These are phyloP conservation scores for Blastobotrys mokoenaii DNA, from an alignment of 805 yeast genomes.

Conservation along the genomic window DNA sequence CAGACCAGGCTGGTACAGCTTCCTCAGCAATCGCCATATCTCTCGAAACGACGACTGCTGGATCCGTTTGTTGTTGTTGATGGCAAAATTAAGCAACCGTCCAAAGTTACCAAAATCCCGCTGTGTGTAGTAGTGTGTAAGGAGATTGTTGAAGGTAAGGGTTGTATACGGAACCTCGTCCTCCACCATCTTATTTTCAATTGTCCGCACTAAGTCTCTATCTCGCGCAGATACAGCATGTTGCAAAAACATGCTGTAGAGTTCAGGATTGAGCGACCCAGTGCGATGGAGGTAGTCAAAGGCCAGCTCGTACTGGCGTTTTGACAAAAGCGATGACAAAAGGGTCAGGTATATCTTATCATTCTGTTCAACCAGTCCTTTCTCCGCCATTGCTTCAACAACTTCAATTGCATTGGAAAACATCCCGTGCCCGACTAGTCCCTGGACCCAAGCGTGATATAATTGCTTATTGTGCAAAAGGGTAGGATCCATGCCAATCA, in stretches of 20 bases:
- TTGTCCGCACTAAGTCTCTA: not conserved
- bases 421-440: slow-evolving; percentile 14
- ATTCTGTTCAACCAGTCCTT: slow-evolving; percentile 6
- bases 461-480: slow-evolving; percentile 14
- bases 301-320: slow-evolving; percentile 9
- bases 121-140: slow-evolving; percentile 13
- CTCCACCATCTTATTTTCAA: slow-evolving; percentile 8
- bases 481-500: slow-evolving; percentile 15
- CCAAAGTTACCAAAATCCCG: slow-evolving; percentile 7
- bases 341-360: slow-evolving; percentile 7
- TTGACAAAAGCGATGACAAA: slow-evolving; percentile 9
- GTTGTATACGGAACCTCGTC: slow-evolving; percentile 7
- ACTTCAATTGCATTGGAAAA: slow-evolving; percentile 14
- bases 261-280: slow-evolving; percentile 1
- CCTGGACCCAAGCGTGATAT: slow-evolving; percentile 19
- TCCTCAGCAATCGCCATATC: slow-evolving; percentile 2
- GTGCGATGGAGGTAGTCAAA: slow-evolving; percentile 8
- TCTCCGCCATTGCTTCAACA: slow-evolving; percentile 16
- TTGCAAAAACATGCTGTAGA: slow-evolving; percentile 16
- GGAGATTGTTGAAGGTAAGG: slow-evolving; percentile 12
- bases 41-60: not conserved
- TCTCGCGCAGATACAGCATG: slow-evolving; percentile 8
- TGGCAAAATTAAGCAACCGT: not conserved
- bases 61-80: not conserved
- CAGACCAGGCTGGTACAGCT: not conserved